phyloP scores from a whole-genome alignment of 2,329 filamentous ascomycete genomes.

The Cercospora zeae-maydis region DNA sequence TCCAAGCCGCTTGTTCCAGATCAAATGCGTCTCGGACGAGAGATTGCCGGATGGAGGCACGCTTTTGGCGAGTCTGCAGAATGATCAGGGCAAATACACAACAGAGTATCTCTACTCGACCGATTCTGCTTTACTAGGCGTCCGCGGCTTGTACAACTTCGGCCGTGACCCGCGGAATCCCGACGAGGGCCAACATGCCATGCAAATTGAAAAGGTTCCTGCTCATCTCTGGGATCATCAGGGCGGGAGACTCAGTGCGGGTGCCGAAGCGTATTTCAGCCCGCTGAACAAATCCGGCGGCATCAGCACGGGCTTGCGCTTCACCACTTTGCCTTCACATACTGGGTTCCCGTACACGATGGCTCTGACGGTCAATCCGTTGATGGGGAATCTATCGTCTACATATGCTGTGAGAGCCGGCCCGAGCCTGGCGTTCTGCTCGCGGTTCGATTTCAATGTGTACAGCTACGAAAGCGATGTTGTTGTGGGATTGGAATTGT shows the following conservation, averaged over 20 bases:
- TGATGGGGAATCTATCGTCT: conserved; percentile 89
- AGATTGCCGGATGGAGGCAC: conserved; percentile 72
- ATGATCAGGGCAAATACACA: conserved; percentile 82
- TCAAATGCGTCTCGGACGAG: conserved; percentile 73
- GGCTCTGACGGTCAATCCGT: conserved; percentile 85
- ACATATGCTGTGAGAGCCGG: conserved; percentile 90
- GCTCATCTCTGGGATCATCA: conserved; percentile 53
- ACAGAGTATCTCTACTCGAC: conserved; percentile 89
- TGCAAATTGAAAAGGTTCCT: not conserved
- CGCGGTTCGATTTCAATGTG: conserved; percentile 92
- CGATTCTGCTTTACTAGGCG: conserved; percentile 81
- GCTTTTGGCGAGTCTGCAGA: conserved; percentile 68
- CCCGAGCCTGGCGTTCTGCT: conserved; percentile 76
- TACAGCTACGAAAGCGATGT: conserved; percentile 97
- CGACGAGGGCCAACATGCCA: not conserved
- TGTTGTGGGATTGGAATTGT: conserved; percentile 87
- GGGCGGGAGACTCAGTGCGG: conserved; percentile 81
- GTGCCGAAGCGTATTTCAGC: conserved; percentile 93
- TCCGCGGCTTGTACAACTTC: conserved; percentile 92
- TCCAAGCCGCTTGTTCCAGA: conserved; percentile 71
- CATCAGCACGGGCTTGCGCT: conserved; percentile 81
- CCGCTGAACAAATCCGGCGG: conserved; percentile 91
- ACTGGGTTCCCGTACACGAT: conserved; percentile 88
- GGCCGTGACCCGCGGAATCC: conserved; percentile 61
- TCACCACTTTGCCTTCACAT: conserved; percentile 77